phyloP scores from a whole-genome alignment of 179 eudicot genomes.

The Silene noctiflora region DNA sequence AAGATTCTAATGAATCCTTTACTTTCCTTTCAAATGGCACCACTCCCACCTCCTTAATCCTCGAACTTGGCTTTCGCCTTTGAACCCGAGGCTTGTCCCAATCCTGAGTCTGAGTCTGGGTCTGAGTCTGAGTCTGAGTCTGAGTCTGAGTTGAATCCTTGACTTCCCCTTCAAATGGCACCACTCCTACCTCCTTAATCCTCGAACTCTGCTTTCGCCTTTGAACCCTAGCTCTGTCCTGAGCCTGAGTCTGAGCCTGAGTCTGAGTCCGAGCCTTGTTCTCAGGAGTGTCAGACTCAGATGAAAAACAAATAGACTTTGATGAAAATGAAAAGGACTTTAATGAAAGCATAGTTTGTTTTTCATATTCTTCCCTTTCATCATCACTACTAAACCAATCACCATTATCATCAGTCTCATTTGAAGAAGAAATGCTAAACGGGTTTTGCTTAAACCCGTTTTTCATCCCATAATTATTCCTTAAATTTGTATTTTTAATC shows the following conservation, averaged over 20 bases:
- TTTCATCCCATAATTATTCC: background rate
- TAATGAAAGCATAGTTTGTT: slow-evolving; percentile 29
- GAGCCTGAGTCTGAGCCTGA: slow-evolving; percentile 11
- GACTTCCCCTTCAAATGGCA: slow-evolving; percentile 25
- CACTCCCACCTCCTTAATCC: slow-evolving; percentile 15
- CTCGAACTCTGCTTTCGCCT: slow-evolving; percentile 19
- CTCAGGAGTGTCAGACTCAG: slow-evolving; percentile 24
- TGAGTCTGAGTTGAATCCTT: slow-evolving; percentile 23
- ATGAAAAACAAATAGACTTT: slow-evolving; percentile 29
- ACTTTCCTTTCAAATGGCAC: slow-evolving; percentile 23
- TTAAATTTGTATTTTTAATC: slow-evolving; percentile 10
- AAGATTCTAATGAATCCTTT: slow-evolving; percentile 27
- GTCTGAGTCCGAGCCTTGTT: background rate
- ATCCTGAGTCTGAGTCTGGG: background rate
- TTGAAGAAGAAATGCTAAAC: slow-evolving; percentile 18
- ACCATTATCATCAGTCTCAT: slow-evolving; percentile 26
- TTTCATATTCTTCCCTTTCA: slow-evolving; percentile 27
- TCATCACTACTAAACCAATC: slow-evolving; percentile 34
- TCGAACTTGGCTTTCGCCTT: slow-evolving; percentile 18
- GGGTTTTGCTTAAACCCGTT: slow-evolving; percentile 17
- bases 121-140: slow-evolving; percentile 10
- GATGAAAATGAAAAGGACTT: slow-evolving; percentile 34
- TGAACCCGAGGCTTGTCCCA: background rate
- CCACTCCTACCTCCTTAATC: slow-evolving; percentile 13
- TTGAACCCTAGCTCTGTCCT: background rate